Evolutionary conservation across 2,329 filamentous ascomycete species (phyloP), one percentile per base, ranked within the genome.

Genomic region (Xylariales sp.): DNA sequence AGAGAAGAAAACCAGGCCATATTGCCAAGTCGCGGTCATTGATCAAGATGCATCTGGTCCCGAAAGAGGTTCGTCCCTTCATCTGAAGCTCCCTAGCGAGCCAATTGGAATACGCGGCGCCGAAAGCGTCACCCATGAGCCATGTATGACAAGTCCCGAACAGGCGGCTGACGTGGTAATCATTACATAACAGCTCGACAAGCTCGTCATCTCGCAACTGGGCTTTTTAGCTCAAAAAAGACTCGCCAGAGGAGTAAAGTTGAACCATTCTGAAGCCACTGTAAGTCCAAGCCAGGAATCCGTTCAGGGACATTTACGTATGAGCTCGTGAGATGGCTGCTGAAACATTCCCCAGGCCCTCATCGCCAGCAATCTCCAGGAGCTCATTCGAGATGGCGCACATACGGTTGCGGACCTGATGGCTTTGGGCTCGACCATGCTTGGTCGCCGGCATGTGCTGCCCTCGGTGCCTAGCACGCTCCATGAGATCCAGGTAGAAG

Each of bases 301-400:
- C n/a, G n/a, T n/a, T n/a, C n/a, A n/a, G n/a, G n/a, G n/a, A n/a
- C n/a, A 31, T 17, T 18, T 18, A 16, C 29, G 7, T 31, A 31
- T 18, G 15, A 18, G 16, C 16, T 27, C 16, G 16, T 17, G 12
- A 10, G 25, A n/a, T n/a, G n/a, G n/a, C n/a, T n/a, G n/a, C n/a
- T n/a, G n/a, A n/a, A n/a, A n/a, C n/a, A n/a, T 16, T 11, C 6
- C 25, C 16, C 34, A 85, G 82, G 85, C 84, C 19, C 75, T 90
- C 49, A 94, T 96, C 55, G 83, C 90, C 45, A 89, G 79, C 58
- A 90, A 90, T 61, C 75, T 97, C 34, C 91, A 96, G 63, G 91
- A 97, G 76, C 83, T 96, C 53, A 94, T 97, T 61, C 90, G 91
- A 61, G 91, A 97, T 91, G 91, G 91, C 58, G 81, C 85, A 50